These are phyloP conservation scores for Cytospora schulzeri DNA, from an alignment of 2,329 filamentous ascomycete species.

Conservation along the genomic window DNA sequence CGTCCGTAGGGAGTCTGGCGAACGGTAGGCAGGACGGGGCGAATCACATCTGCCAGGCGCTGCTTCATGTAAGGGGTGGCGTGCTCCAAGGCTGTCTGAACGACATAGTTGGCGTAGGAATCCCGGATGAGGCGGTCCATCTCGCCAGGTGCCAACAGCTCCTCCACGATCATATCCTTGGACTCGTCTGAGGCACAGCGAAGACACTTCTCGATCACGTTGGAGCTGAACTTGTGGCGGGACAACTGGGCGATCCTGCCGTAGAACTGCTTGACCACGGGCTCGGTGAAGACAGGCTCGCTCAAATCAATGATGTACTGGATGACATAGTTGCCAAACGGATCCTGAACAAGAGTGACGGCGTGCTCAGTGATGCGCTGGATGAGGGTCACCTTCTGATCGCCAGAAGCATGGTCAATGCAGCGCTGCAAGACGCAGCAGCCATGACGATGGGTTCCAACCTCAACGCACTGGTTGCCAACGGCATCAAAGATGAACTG, in stretches of 20 bases:
- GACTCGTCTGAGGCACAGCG: slow-evolving; percentile 77
- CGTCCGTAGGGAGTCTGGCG: slow-evolving; percentile 92
- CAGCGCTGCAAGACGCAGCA: slow-evolving; percentile 98
- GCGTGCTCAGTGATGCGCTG: slow-evolving; percentile 84
- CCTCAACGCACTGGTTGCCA: slow-evolving; percentile 80
- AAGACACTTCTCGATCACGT: slow-evolving; percentile 95
- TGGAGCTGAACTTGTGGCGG: slow-evolving; percentile 98
- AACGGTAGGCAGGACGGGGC: slow-evolving; percentile 80
- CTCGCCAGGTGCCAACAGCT: slow-evolving; percentile 73
- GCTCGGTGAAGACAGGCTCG: slow-evolving; percentile 84
- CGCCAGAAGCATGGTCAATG: slow-evolving; percentile 91
- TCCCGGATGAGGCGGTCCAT: slow-evolving; percentile 89
- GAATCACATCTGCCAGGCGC: slow-evolving; percentile 79
- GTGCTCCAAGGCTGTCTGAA: slow-evolving; percentile 92
- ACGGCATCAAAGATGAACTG: slow-evolving; percentile 98
- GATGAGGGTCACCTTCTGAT: slow-evolving; percentile 87
- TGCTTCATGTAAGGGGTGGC: slow-evolving; percentile 72
- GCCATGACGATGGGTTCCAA: slow-evolving; percentile 95
- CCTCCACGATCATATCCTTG: slow-evolving; percentile 80
- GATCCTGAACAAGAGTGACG: slow-evolving; percentile 89
- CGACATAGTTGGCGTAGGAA: slow-evolving; percentile 95
- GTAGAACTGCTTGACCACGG: slow-evolving; percentile 79
- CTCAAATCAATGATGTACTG: slow-evolving; percentile 98
- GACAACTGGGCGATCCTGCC: slow-evolving; percentile 73
- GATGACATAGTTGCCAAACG: slow-evolving; percentile 97